Evolutionary conservation across 176 grass and related monocot genomes (phyloP).

Genomic region (Oryza nivara): DNA sequence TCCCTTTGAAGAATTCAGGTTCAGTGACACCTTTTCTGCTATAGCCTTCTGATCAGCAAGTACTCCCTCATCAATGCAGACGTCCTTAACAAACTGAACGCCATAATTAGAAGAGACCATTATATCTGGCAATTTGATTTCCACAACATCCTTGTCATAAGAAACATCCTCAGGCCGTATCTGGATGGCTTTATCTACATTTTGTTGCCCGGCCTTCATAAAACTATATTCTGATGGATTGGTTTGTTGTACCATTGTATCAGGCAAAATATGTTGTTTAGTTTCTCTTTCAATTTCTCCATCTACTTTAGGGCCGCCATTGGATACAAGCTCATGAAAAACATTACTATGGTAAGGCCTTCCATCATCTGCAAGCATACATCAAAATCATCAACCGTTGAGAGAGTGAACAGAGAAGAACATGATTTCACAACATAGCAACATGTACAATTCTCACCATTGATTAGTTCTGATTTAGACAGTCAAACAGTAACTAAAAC

Average conservation of each 20-base stretch:
- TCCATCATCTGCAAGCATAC: conserved; percentile 34
- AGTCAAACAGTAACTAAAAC: background rate
- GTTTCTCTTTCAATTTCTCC: conserved; percentile 33
- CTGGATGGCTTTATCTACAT: conserved; percentile 45
- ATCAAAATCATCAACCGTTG: conserved; percentile 22
- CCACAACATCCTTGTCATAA: conserved; percentile 76
- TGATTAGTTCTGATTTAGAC: conserved; percentile 21
- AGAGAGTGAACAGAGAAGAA: conserved; percentile 13
- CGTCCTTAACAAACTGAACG: conserved; percentile 75
- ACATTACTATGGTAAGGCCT: conserved; percentile 38
- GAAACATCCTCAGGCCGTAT: conserved; percentile 50
- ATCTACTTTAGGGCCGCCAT: conserved; percentile 37
- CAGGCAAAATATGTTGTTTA: conserved; percentile 22
- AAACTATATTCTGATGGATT: conserved; percentile 48
- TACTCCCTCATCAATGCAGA: conserved; percentile 74
- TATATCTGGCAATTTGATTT: conserved; percentile 56
- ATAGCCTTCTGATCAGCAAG: conserved; percentile 44
- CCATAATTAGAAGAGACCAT: conserved; percentile 48
- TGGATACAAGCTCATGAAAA: conserved; percentile 41
- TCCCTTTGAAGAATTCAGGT: conserved; percentile 31
- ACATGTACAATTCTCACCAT: background rate
- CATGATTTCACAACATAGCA: conserved; percentile 1
- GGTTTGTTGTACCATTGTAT: conserved; percentile 56
- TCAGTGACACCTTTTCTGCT: conserved; percentile 31
- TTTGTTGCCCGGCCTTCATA: conserved; percentile 45